Conservation (phyloP, 805 yeast species). For the Metschnikowia borealis region DNA sequence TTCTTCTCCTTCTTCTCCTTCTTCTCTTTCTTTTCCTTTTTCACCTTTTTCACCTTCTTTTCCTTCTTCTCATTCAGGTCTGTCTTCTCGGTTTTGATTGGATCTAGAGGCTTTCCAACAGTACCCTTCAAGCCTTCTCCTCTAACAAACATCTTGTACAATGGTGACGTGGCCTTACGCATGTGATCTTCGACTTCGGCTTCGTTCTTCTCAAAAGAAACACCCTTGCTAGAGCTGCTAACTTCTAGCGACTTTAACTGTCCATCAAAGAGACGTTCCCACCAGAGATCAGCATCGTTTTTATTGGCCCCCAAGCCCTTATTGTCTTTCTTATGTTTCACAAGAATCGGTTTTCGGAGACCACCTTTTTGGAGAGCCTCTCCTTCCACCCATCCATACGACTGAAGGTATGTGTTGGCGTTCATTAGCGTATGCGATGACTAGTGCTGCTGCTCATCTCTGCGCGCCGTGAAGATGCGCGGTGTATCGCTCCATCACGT, state of each 20-base stretch:
- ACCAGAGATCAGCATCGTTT: conserved; percentile 86
- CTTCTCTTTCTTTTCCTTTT: conserved; percentile 20
- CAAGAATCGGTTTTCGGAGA: conserved; percentile 76
- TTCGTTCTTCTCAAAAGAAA: conserved; percentile 51
- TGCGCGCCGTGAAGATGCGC: conserved; percentile 1
- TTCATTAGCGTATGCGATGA: conserved; percentile 49
- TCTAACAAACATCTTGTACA: conserved; percentile 80
- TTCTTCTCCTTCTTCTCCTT: conserved; percentile 21
- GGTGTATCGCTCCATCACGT: background rate
- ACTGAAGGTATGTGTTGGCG: conserved; percentile 63
- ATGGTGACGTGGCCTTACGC: conserved; percentile 57
- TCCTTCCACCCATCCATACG: conserved; percentile 92
- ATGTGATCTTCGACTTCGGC: conserved; percentile 45
- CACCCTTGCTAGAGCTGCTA: conserved; percentile 26
- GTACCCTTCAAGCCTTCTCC: conserved; percentile 87
- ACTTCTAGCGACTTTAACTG: conserved; percentile 78
- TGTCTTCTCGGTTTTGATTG: conserved; percentile 6
- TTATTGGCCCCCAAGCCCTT: conserved; percentile 85
- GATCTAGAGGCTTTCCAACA: conserved; percentile 35
- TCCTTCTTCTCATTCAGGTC: conserved; percentile 23
- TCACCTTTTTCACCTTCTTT: conserved; percentile 25
- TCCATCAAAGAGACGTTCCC: conserved; percentile 95
- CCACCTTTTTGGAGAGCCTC: conserved; percentile 81
- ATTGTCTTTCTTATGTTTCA: conserved; percentile 83
- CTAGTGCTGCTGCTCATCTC: conserved; percentile 1